phyloP scores from a whole-genome alignment of 2,329 filamentous ascomycete species.

The Xylaria hypoxylon region DNA sequence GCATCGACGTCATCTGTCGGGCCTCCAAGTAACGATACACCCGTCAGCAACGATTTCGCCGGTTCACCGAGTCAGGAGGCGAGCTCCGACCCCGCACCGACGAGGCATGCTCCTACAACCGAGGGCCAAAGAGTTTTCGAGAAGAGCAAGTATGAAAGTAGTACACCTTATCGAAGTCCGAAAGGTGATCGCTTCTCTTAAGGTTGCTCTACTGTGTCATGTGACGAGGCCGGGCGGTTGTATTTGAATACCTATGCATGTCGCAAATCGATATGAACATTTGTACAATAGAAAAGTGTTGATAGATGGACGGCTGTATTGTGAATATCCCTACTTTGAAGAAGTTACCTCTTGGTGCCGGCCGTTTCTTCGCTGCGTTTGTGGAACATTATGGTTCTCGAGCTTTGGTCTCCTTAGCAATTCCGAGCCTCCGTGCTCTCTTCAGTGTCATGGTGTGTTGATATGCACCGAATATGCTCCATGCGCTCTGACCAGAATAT shows the following conservation, averaged over 20 bases:
- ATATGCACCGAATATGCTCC: no score
- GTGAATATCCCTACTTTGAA: conserved; percentile 26
- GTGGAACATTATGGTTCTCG: neutral
- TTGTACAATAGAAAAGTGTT: conserved; percentile 27
- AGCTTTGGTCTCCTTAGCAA: neutral
- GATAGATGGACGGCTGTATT: conserved; percentile 18
- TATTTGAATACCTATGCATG: conserved; percentile 15
- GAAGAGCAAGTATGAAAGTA: conserved; percentile 92
- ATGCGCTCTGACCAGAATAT: neutral
- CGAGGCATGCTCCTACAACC: conserved; percentile 80
- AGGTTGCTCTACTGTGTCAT: conserved; percentile 32
- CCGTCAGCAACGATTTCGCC: conserved; percentile 68
- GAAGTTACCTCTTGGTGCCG: neutral
- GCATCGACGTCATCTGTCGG: conserved; percentile 46
- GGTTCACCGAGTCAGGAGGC: conserved; percentile 78
- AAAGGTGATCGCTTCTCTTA: conserved; percentile 89
- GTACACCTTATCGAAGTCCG: conserved; percentile 77
- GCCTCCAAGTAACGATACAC: conserved; percentile 48
- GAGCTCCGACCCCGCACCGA: conserved; percentile 84
- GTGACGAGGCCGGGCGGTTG: conserved; percentile 15
- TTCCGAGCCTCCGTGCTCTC: neutral
- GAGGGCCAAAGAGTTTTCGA: conserved; percentile 74
- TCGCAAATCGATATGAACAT: conserved; percentile 11
- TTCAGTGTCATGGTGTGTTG: neutral
- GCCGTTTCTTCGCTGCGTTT: neutral